These are phyloP conservation scores for Nicotiana undulata DNA, from an alignment of 257 asterid genomes.

Conservation along the genomic window DNA sequence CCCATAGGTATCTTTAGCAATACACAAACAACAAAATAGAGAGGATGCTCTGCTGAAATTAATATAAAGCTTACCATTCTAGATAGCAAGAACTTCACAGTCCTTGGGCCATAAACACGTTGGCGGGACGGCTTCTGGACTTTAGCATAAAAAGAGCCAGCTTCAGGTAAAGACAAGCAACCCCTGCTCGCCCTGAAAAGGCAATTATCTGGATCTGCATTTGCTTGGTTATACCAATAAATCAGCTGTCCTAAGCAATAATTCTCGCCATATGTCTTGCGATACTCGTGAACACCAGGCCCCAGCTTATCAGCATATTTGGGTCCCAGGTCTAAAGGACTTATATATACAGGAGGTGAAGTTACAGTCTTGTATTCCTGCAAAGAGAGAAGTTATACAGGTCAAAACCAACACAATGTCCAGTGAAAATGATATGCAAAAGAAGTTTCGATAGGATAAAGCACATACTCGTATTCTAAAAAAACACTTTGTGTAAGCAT, in stretches of 20 bases:
- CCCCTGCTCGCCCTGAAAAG: slow-evolving; percentile 85
- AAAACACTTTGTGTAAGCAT: slow-evolving; percentile 79
- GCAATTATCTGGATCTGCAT: slow-evolving; percentile 70
- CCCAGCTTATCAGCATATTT: slow-evolving; percentile 82
- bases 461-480: slow-evolving; percentile 67
- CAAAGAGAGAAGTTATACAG: slow-evolving; percentile 11
- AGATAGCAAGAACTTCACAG: slow-evolving; percentile 76
- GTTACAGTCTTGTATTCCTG: slow-evolving; percentile 84
- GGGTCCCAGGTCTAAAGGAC: slow-evolving; percentile 94
- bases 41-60: not conserved
- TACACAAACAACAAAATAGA: not conserved
- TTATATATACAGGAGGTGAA: slow-evolving; percentile 86
- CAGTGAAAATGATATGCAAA: not conserved
- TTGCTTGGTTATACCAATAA: slow-evolving; percentile 78
- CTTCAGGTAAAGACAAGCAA: slow-evolving; percentile 86
- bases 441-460: not conserved
- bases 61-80: slow-evolving; percentile 55
- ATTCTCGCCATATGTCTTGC: slow-evolving; percentile 79
- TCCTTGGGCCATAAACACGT: slow-evolving; percentile 90
- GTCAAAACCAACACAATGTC: not conserved
- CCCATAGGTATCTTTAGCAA: not conserved
- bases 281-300: slow-evolving; percentile 68
- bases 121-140: slow-evolving; percentile 90
- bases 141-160: slow-evolving; percentile 90
- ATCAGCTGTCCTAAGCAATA: slow-evolving; percentile 94